Evolutionary conservation across 208 protist genomes (phyloP).

Genomic region (Crithidia expoeki): DNA sequence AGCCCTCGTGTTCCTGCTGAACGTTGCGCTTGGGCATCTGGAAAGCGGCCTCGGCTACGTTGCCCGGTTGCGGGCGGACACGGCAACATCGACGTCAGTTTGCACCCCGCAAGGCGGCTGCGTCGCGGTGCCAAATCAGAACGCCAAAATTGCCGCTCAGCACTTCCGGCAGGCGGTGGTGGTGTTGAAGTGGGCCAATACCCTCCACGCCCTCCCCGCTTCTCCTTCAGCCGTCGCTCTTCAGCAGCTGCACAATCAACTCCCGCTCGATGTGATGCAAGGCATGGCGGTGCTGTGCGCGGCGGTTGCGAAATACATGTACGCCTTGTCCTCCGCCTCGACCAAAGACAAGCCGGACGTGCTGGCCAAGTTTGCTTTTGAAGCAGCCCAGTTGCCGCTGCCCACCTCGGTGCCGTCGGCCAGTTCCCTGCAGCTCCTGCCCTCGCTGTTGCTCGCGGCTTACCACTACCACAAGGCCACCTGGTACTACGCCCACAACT

Average conservation of each 20-base stretch:
- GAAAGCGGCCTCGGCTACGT: conserved; percentile 47
- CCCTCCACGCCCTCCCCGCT: conserved; percentile 25
- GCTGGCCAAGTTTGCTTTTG: conserved; percentile 62
- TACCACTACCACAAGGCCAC: conserved; percentile 71
- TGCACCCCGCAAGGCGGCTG: conserved; percentile 21
- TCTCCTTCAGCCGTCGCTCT: conserved; percentile 40
- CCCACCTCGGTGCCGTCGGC: conserved; percentile 21
- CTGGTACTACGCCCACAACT: conserved; percentile 48
- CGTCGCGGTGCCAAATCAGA: conserved; percentile 37
- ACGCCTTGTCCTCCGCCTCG: conserved; percentile 55
- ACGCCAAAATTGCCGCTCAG: conserved; percentile 60
- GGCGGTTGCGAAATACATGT: conserved; percentile 73
- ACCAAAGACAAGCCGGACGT: conserved; percentile 49
- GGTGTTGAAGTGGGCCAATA: conserved; percentile 32
- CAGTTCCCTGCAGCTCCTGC: conserved; percentile 45
- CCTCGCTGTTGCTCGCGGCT: conserved; percentile 56
- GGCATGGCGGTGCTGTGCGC: conserved; percentile 43
- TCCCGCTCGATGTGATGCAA: conserved; percentile 40
- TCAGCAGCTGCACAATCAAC: conserved; percentile 35
- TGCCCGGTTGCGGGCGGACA: conserved; percentile 41
- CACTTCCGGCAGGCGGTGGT: conserved; percentile 43
- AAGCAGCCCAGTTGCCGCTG: conserved; percentile 38
- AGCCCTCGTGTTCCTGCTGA: conserved; percentile 62
- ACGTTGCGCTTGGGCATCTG: conserved; percentile 54
- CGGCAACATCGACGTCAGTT: conserved; percentile 6